phyloP scores from a whole-genome alignment of 2,329 filamentous ascomycete genomes.

The Cladosporium sp. region DNA sequence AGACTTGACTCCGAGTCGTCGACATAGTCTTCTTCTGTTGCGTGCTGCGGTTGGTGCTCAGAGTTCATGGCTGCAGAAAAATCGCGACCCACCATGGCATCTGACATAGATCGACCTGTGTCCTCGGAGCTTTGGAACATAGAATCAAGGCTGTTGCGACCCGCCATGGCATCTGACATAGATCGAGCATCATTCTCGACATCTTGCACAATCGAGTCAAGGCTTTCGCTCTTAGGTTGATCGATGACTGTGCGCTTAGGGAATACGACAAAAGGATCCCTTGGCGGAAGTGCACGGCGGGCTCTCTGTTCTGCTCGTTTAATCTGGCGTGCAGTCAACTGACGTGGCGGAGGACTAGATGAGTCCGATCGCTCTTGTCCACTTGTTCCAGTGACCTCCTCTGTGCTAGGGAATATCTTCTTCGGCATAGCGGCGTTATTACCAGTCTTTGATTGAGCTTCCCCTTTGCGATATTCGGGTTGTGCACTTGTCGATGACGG shows the following conservation, averaged over 20 bases:
- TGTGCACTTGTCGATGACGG: neutral
- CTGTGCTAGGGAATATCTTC: neutral
- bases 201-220: neutral
- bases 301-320: neutral
- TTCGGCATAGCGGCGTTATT: neutral
- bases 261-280: too few relatives aligned
- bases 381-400: neutral
- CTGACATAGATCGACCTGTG: neutral
- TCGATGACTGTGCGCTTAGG: neutral
- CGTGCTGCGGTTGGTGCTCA: neutral
- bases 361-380: neutral
- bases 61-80: slow-evolving; percentile 1
- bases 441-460: neutral
- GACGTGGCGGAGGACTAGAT: neutral
- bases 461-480: neutral
- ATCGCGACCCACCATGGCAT: slow-evolving; percentile 1
- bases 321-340: neutral
- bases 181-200: neutral
- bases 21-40: neutral
- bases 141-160: neutral
- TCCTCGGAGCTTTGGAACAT: neutral
- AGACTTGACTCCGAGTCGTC: neutral
- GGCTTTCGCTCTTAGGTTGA: neutral
- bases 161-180: neutral
- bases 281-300: too few relatives aligned